phyloP scores from a whole-genome alignment of 1,284 basidiomycete genomes.

The Tilletia setariae region DNA sequence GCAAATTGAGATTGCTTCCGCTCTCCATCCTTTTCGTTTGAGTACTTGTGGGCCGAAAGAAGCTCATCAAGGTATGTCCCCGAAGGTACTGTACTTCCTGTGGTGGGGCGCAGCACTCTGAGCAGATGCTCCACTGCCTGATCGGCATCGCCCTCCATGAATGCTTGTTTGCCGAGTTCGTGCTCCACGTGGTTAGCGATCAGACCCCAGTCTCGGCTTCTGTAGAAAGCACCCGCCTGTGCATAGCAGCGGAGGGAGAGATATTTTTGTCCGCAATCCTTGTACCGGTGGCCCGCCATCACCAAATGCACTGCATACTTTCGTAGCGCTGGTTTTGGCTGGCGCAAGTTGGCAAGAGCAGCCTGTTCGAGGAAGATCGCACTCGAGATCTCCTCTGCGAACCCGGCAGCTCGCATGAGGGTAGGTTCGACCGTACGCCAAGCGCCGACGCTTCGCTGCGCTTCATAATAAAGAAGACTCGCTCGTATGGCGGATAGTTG shows the following conservation, averaged over 20 bases:
- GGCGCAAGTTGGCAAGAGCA: constrained; percentile 56
- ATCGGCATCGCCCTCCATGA: constrained; percentile 58
- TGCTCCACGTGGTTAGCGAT: constrained; percentile 59
- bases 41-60: constrained; percentile 57
- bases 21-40: constrained; percentile 19
- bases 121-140: constrained; percentile 58
- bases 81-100: constrained; percentile 2
- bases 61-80: constrained; percentile 57
- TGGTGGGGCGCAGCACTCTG: constrained; percentile 28
- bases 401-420: constrained; percentile 33
- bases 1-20: not conserved
- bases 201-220: constrained; percentile 54
- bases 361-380: constrained; percentile 61
- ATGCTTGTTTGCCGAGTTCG: constrained; percentile 59
- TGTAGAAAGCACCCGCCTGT: constrained; percentile 31
- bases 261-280: constrained; percentile 59
- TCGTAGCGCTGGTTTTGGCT: constrained; percentile 51
- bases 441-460: constrained; percentile 31
- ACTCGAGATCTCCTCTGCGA: constrained; percentile 58
- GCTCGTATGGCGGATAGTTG: constrained; percentile 27
- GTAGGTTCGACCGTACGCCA: constrained; percentile 33
- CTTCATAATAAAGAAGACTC: constrained; percentile 45
- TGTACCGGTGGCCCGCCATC: constrained; percentile 59
- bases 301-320: constrained; percentile 58
- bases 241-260: constrained; percentile 35